phyloP scores from a whole-genome alignment of 2,329 filamentous ascomycete genomes.

The Colletotrichum navitas region DNA sequence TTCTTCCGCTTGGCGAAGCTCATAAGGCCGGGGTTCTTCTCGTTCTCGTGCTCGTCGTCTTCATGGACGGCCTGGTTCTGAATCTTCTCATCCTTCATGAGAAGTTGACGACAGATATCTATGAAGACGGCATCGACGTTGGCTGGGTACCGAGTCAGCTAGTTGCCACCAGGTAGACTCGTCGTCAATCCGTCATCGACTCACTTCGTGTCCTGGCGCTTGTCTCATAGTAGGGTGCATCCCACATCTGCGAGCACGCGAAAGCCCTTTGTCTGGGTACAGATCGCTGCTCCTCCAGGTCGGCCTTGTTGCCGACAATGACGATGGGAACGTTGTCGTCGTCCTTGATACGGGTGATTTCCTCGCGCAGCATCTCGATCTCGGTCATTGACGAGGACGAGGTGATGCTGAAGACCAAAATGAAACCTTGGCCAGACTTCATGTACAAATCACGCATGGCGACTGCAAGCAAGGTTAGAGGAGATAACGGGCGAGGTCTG shows the following conservation, averaged over 20 bases:
- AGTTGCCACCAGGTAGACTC: background rate
- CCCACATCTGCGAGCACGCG: conserved; percentile 87
- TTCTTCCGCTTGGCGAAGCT: conserved; percentile 50
- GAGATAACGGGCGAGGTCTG: conserved; percentile 17
- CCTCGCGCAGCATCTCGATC: conserved; percentile 83
- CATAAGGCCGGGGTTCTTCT: conserved; percentile 55
- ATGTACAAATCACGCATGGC: conserved; percentile 87
- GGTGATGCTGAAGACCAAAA: conserved; percentile 93
- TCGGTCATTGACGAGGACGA: conserved; percentile 87
- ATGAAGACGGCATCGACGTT: conserved; percentile 94
- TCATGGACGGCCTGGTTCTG: conserved; percentile 54
- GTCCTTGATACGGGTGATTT: conserved; percentile 92
- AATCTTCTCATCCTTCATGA: conserved; percentile 74
- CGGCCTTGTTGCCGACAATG: conserved; percentile 92
- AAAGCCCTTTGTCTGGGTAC: conserved; percentile 86
- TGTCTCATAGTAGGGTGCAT: conserved; percentile 91
- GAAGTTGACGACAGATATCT: conserved; percentile 86
- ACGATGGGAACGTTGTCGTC: conserved; percentile 88
- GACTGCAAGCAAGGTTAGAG: conserved; percentile 53
- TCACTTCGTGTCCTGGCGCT: conserved; percentile 81
- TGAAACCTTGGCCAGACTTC: conserved; percentile 92
- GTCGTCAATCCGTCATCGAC: conserved; percentile 45
- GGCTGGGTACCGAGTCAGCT: conserved; percentile 57
- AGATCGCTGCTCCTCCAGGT: conserved; percentile 86
- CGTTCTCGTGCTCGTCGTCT: conserved; percentile 58